These are phyloP conservation scores for Calendula officinalis DNA, from an alignment of 129 eudicot genomes.

Conservation along the genomic window DNA sequence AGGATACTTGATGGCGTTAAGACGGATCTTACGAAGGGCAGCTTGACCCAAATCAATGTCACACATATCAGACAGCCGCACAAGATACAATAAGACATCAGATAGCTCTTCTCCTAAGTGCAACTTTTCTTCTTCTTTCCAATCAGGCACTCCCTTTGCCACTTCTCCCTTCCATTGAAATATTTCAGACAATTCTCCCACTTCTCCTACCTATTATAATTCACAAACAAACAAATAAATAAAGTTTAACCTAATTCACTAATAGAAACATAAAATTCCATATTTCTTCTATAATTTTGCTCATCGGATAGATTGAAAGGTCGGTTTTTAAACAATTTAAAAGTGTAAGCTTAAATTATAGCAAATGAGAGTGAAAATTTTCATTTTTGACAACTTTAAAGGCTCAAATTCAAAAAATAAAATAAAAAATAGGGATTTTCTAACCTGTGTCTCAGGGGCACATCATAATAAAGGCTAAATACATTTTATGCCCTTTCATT, in stretches of 20 bases:
- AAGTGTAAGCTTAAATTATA: too few relatives aligned
- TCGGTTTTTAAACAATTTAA: too few relatives aligned
- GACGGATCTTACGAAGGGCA: conserved; percentile 54
- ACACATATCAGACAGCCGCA: conserved; percentile 54
- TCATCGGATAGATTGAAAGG: too few relatives aligned
- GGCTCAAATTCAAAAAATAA: too few relatives aligned
- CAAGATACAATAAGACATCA: conserved; percentile 53
- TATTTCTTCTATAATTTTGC: too few relatives aligned
- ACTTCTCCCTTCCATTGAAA: conserved; percentile 81
- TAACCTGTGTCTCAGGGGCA: too few relatives aligned
- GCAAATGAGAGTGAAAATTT: too few relatives aligned
- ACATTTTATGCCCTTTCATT: too few relatives aligned
- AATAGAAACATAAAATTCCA: neutral
- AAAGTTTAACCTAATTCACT: too few relatives aligned
- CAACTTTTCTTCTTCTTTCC: conserved; percentile 56
- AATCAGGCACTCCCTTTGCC: conserved; percentile 38
- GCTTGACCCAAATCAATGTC: conserved; percentile 58
- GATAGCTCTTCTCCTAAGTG: conserved; percentile 59
- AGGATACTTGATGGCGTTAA: conserved; percentile 60
- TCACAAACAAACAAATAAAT: neutral
- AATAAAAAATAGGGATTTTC: too few relatives aligned
- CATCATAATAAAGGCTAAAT: too few relatives aligned
- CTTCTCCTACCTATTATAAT: conserved; percentile 46
- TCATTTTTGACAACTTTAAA: too few relatives aligned
- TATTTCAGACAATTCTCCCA: conserved; percentile 63